These are phyloP conservation scores for Fusarium irregulare DNA, from an alignment of 2,329 filamentous ascomycete species.

Conservation along the genomic window DNA sequence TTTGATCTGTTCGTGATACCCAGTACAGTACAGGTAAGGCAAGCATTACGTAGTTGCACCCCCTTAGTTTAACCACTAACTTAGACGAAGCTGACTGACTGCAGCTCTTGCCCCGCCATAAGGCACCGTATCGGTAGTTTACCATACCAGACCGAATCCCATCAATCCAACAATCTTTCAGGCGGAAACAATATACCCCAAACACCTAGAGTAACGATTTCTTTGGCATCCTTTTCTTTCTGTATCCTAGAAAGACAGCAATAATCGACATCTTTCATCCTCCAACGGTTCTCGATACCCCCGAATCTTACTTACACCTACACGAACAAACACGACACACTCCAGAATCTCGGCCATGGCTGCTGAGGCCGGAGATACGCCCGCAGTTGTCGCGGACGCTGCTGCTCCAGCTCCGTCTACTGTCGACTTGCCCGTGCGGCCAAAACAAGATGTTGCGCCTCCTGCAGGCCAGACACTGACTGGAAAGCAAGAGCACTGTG, in stretches of 20 bases:
- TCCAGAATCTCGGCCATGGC: conserved; percentile 44
- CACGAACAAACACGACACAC: conserved; percentile 11
- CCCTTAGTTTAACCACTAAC: conserved; percentile 12
- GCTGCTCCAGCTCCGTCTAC: conserved; percentile 26
- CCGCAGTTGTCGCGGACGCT: conserved; percentile 38
- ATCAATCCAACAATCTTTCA: conserved; percentile 15
- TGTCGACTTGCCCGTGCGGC: conserved; percentile 48
- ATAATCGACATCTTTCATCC: background rate
- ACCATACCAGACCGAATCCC: conserved; percentile 16
- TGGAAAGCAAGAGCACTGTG: conserved; percentile 98
- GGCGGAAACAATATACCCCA: conserved; percentile 18
- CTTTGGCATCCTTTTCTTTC: conserved; percentile 3
- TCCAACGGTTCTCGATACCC: background rate
- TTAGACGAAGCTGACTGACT: conserved; percentile 31
- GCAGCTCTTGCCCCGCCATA: conserved; percentile 41
- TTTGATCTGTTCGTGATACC: conserved; percentile 18
- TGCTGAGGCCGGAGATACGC: conserved; percentile 42
- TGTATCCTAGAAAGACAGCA: conserved; percentile 22
- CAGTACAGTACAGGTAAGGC: background rate
- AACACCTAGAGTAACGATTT: conserved; percentile 17
- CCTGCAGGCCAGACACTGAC: conserved; percentile 71
- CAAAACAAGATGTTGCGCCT: conserved; percentile 47
- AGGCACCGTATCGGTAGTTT: background rate
- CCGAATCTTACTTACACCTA: background rate
- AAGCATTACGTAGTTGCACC: conserved; percentile 33